phyloP scores from a whole-genome alignment of 2,329 filamentous ascomycete genomes.

The Neurospora sp. region DNA sequence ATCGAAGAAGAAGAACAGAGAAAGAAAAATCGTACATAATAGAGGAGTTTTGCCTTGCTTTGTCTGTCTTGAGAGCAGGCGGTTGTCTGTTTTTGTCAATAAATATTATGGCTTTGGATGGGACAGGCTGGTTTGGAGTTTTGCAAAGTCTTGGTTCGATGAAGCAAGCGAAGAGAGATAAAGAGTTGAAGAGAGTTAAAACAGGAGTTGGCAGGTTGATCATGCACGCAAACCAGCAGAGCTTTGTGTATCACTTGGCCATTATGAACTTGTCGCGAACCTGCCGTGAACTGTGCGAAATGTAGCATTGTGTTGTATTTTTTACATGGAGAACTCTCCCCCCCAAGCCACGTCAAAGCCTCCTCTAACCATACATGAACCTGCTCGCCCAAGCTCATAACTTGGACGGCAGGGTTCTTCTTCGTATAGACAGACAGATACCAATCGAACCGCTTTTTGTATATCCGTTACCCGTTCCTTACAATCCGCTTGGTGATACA shows the following conservation, averaged over 20 bases:
- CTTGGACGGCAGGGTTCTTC: too few relatives aligned
- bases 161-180: not conserved
- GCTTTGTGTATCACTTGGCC: not conserved
- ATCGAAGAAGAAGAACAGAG: not conserved
- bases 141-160: not conserved
- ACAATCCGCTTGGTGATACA: not conserved
- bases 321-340: not conserved
- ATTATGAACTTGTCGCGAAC: not conserved
- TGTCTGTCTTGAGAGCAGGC: not conserved
- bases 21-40: not conserved
- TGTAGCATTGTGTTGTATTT: not conserved
- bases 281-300: not conserved
- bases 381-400: too few relatives aligned
- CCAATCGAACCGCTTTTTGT: not conserved
- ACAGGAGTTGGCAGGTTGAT: not conserved
- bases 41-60: not conserved
- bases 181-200: constrained; percentile 1
- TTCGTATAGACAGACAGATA: too few relatives aligned
- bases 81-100: not conserved
- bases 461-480: not conserved
- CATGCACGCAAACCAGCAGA: too few relatives aligned
- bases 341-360: not conserved
- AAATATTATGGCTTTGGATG: not conserved
- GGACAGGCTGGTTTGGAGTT: not conserved
- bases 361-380: too few relatives aligned